These are phyloP conservation scores for Syzygium jambos DNA, from an alignment of 345 rosid genomes.

Conservation along the genomic window DNA sequence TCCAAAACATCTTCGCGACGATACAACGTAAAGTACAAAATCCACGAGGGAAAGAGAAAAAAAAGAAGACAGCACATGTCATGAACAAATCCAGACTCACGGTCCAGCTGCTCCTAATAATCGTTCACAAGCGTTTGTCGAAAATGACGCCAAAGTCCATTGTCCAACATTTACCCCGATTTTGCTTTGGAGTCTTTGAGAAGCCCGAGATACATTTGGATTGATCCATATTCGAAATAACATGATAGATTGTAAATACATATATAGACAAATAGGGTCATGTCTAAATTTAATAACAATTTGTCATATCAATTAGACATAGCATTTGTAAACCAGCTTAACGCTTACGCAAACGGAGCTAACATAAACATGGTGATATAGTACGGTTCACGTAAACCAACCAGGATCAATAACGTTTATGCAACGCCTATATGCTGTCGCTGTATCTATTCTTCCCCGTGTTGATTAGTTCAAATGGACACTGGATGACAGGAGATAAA, in stretches of 20 bases:
- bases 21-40: fast-evolving
- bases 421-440: background rate
- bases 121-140: background rate
- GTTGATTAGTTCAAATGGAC: background rate
- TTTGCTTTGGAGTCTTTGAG: background rate
- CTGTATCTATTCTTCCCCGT: background rate
- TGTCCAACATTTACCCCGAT: background rate
- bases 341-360: background rate
- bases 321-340: too few relatives aligned
- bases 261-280: background rate
- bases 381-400: background rate
- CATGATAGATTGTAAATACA: background rate
- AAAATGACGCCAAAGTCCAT: background rate
- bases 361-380: background rate
- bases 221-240: background rate
- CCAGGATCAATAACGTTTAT: background rate
- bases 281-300: background rate
- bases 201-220: background rate
- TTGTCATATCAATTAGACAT: background rate
- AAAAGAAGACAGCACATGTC: background rate
- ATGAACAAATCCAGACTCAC: background rate
- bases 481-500: background rate
- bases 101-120: background rate
- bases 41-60: background rate
- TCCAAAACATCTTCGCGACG: background rate